Percentiles rank a stretch among this genome's conserved stretches.
Conservation (phyloP, 148 eudicot genomes). For the Rheum nobile region DNA sequence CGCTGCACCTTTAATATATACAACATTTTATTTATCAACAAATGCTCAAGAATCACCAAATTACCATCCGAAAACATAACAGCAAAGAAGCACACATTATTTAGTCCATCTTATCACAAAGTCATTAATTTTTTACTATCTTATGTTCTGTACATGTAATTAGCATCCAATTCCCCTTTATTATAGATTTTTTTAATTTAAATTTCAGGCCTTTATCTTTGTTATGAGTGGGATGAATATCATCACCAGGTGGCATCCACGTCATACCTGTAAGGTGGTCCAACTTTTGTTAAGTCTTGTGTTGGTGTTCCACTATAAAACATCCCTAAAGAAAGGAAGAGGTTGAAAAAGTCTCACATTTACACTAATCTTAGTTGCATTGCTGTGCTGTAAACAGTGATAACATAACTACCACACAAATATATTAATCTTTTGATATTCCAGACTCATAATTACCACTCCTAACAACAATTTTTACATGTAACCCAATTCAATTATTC, state of each 20-base stretch:
- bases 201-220: neutral
- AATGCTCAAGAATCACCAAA: neutral
- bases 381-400: neutral
- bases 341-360: neutral
- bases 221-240: neutral
- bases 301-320: neutral
- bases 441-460: neutral
- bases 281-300: neutral
- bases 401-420: neutral
- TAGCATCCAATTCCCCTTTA: too few species aligned
- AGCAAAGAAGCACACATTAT: neutral
- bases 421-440: neutral
- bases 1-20: neutral
- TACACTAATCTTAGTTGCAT: neutral
- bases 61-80: neutral
- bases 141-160: too few species aligned
- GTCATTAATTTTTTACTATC: neutral
- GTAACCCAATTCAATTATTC: neutral
- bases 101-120: neutral
- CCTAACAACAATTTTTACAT: neutral
- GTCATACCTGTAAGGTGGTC: neutral
- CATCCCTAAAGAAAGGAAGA: constrained; percentile 1
- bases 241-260: neutral
- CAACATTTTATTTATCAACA: neutral
- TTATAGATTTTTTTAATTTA: too few species aligned